Evolutionary conservation across 306 rosid species (phyloP).

Genomic region (Lithocarpus polystachyus): DNA sequence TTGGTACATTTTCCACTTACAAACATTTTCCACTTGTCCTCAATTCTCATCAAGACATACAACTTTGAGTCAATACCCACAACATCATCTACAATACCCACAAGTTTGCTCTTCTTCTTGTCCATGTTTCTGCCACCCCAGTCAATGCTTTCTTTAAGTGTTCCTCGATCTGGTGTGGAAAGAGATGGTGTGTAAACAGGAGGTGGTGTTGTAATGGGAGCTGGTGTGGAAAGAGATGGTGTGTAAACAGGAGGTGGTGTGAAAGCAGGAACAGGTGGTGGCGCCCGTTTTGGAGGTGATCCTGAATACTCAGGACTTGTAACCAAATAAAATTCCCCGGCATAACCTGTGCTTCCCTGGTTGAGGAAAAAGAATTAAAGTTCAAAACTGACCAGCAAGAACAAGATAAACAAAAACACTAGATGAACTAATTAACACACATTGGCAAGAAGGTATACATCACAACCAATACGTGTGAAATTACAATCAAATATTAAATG

Average conservation of each 20-base stretch:
- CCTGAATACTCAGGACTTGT: conserved; percentile 76
- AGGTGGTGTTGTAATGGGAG: conserved; percentile 46
- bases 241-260: conserved; percentile 28
- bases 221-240: conserved; percentile 36
- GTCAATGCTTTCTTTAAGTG: too few species aligned
- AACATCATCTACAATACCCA: too few species aligned
- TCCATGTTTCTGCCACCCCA: too few species aligned
- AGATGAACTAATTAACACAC: not conserved
- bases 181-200: conserved; percentile 47
- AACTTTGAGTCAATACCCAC: too few species aligned
- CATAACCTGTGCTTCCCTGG: conserved; percentile 80
- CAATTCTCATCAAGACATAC: too few species aligned
- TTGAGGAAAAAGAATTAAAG: conserved; percentile 39
- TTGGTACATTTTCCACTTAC: too few species aligned
- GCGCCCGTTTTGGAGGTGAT: conserved; percentile 89
- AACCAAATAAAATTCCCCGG: conserved; percentile 84
- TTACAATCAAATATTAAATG: conserved; percentile 1
- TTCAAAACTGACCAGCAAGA: conserved; percentile 26
- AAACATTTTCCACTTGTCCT: too few species aligned
- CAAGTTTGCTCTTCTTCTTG: too few species aligned
- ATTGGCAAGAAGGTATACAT: conserved; percentile 14
- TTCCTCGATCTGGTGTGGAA: too few species aligned
- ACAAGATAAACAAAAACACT: conserved; percentile 16
- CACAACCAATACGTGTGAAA: not conserved
- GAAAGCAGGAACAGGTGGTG: conserved; percentile 67